A percentile compares a stretch with the other conserved stretches of the same genome.
phyloP scores from a whole-genome alignment of 1,284 basidiomycete species.

The Psilocybe mexicana region DNA sequence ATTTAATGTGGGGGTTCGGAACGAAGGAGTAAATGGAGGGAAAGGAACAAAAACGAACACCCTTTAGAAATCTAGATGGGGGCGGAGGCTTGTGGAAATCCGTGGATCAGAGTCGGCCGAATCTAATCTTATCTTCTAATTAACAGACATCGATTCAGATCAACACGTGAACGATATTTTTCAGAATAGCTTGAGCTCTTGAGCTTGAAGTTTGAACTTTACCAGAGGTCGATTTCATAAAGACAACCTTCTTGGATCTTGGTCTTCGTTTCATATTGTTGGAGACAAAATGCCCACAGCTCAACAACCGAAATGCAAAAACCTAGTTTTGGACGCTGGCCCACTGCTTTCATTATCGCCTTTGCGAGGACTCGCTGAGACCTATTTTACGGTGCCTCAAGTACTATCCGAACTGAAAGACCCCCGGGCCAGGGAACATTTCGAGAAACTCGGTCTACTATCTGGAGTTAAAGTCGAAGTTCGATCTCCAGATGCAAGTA shows the following conservation, averaged over 20 bases:
- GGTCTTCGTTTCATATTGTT: too few species aligned
- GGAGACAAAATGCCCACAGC: constrained; percentile 16
- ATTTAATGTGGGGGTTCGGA: neutral
- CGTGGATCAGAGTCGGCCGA: constrained; percentile 20
- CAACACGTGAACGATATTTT: constrained; percentile 19
- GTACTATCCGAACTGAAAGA: constrained; percentile 90
- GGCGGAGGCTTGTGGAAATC: constrained; percentile 14
- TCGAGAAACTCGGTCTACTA: constrained; percentile 71
- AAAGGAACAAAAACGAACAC: constrained; percentile 2
- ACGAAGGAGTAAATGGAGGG: constrained; percentile 12
- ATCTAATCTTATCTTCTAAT: constrained; percentile 22
- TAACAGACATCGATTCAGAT: neutral
- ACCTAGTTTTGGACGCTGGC: constrained; percentile 89
- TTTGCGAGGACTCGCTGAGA: constrained; percentile 79
- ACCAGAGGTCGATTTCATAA: too few species aligned
- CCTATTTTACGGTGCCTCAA: constrained; percentile 85
- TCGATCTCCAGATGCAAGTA: constrained; percentile 69
- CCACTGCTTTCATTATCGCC: constrained; percentile 87
- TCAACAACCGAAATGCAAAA: constrained; percentile 58
- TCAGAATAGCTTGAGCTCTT: constrained; percentile 6
- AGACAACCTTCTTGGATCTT: too few species aligned
- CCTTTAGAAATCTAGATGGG: neutral
- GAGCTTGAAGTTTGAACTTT: neutral
- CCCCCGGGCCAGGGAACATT: constrained; percentile 82
- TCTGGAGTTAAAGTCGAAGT: constrained; percentile 79